Evolutionary conservation across 1,284 basidiomycete genomes (phyloP).

Genomic region (Moesziomyces parantarcticus): DNA sequence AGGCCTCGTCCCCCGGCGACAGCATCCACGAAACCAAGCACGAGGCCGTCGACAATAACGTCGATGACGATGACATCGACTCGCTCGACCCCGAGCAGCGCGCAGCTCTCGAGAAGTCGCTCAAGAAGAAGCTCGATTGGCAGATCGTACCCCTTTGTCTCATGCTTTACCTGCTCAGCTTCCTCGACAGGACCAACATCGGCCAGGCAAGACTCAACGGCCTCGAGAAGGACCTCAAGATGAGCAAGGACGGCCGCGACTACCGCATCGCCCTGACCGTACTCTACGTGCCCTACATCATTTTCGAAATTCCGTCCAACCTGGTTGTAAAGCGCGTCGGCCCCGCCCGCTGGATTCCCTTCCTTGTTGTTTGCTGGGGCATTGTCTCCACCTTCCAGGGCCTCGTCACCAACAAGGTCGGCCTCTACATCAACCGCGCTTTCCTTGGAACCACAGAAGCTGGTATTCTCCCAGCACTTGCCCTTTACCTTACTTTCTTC

Average conservation of each 20-base stretch:
- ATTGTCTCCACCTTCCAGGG: conserved; percentile 58
- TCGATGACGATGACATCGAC: conserved; percentile 29
- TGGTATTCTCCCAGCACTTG: conserved; percentile 54
- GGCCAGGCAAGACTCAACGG: conserved; percentile 56
- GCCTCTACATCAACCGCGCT: conserved; percentile 58
- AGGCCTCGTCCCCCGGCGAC: conserved; percentile 24
- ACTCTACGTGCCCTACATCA: conserved; percentile 65
- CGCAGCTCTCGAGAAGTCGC: conserved; percentile 38
- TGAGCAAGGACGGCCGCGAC: conserved; percentile 41
- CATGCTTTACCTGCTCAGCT: conserved; percentile 52
- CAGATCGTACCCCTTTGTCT: conserved; percentile 56
- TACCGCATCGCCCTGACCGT: conserved; percentile 55
- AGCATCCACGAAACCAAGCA: conserved; percentile 30
- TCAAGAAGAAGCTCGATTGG: conserved; percentile 57
- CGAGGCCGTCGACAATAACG: conserved; percentile 4
- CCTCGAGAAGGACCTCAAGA: conserved; percentile 30
- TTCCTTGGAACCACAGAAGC: conserved; percentile 60
- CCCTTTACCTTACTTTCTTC: conserved; percentile 62
- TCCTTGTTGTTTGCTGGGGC: conserved; percentile 56
- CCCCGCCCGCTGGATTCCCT: conserved; percentile 54
- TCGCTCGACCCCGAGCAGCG: conserved; percentile 20
- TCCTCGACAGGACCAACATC: conserved; percentile 58
- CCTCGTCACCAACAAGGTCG: conserved; percentile 48
- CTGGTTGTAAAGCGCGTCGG: conserved; percentile 58
- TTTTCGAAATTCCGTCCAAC: conserved; percentile 61